Evolutionary conservation across 768 basidiomycete genomes (phyloP).

Genomic region (Filobasidium floriforme): DNA sequence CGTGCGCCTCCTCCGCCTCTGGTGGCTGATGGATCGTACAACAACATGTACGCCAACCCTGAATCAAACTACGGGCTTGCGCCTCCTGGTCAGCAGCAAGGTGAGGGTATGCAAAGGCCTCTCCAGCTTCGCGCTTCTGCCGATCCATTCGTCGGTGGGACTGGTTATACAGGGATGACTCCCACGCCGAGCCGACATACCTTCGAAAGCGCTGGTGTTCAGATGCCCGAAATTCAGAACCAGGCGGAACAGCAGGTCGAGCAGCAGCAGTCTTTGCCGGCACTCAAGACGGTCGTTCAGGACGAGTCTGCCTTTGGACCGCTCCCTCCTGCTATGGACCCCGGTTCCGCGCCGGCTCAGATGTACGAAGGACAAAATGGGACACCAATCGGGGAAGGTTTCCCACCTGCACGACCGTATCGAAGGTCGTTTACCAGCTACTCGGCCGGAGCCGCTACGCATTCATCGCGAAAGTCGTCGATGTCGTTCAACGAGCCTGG

Average conservation of each 20-base stretch:
- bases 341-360: too few species aligned
- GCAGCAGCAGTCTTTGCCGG: neutral
- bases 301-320: neutral
- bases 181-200: neutral
- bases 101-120: neutral
- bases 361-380: neutral
- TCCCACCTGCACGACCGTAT: neutral
- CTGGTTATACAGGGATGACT: neutral
- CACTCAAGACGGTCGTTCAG: neutral
- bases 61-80: neutral
- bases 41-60: neutral
- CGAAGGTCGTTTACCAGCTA: neutral
- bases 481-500: neutral
- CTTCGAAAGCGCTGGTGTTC: neutral
- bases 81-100: neutral
- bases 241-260: neutral
- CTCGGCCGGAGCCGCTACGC: neutral
- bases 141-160: conserved; percentile 7
- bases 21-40: neutral
- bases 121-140: neutral
- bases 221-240: neutral
- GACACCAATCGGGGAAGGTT: neutral
- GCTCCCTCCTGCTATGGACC: neutral
- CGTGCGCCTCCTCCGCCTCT: neutral
- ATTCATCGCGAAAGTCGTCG: neutral